Evolutionary conservation across 257 asterid genomes (phyloP), one percentile per base, ranked within the genome.

Genomic region (Jacaranda mimosifolia): DNA sequence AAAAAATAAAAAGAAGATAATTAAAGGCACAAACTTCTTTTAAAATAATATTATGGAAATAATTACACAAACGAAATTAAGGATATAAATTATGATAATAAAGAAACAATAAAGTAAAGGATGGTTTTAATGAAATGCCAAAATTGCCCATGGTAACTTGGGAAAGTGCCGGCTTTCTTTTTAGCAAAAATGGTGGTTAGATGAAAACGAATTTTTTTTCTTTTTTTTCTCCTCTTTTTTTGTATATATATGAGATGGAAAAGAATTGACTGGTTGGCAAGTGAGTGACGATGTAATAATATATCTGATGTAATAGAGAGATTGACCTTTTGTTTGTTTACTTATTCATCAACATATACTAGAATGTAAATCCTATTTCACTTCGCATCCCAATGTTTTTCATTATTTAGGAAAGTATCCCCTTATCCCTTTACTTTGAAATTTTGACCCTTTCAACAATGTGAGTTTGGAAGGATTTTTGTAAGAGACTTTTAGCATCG

Each of bases 211-310:
- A 69, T 62, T 75, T 6, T 21, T n/a, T 1, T 52, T 26, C 56
- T 75, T 6, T 21, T n/a, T 1, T 52, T 26, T 6, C 15, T n/a
- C 0, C 40, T 63, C 46, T 63, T 63, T 52, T 58, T 39, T 19
- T 18, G 60, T 59, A 48, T 13, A 49, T 6, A 36, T 38, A 46
- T 53, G 40, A 59, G 56, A 8, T 45, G 46, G 73, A 73, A 53
- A 75, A 45, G 18, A 65, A 78, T 77, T 81, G 83, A 81, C 77
- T 56, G 63, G 68, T 69, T 55, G 42, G 68, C 68, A 48, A 40
- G 32, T 26, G 21, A 63, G 32, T 32, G 72, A 81, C 77, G 70
- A 79, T 81, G 83, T 36, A 77, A 79, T 80, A 70, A 72, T 81
- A 10, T 71, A 56, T 77, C n/a, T 0, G 17, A 70, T 49, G 49